phyloP scores from a whole-genome alignment of 306 rosid genomes.

The Dryas octopetala region DNA sequence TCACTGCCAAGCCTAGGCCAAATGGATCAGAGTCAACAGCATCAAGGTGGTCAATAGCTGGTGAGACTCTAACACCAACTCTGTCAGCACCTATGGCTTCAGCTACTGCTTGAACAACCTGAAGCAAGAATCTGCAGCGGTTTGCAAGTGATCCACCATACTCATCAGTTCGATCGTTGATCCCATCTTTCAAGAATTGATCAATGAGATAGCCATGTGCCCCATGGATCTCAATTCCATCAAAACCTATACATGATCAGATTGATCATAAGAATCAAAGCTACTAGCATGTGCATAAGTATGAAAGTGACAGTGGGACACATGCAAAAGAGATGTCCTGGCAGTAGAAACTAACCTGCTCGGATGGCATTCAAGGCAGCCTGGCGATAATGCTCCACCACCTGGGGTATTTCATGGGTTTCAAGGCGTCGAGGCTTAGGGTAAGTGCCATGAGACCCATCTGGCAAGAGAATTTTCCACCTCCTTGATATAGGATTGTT shows the following conservation, averaged over 20 bases:
- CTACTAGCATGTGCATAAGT: background rate
- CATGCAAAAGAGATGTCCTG: background rate
- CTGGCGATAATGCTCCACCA: constrained; percentile 72
- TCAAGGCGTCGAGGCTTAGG: constrained; percentile 58
- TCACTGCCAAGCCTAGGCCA: constrained; percentile 69
- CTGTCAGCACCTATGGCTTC: constrained; percentile 57
- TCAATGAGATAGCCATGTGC: constrained; percentile 85
- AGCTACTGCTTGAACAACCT: constrained; percentile 57
- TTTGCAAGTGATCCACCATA: constrained; percentile 72
- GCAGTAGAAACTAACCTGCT: constrained; percentile 49
- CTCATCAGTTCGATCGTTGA: constrained; percentile 53
- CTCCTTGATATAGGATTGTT: constrained; percentile 54
- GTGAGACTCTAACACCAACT: constrained; percentile 69
- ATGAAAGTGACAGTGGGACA: background rate
- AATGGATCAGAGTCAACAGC: constrained; percentile 84
- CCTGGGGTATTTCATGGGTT: constrained; percentile 51
- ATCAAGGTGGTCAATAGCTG: constrained; percentile 88
- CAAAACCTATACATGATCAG: constrained; percentile 56
- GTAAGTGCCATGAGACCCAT: constrained; percentile 70
- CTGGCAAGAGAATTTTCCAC: constrained; percentile 75
- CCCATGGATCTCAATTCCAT: constrained; percentile 88
- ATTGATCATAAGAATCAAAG: background rate
- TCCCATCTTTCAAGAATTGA: constrained; percentile 49
- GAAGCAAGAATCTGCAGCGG: constrained; percentile 60
- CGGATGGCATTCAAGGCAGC: constrained; percentile 62